phyloP scores from a whole-genome alignment of 2,329 filamentous ascomycete genomes.

The Nemania sp. region DNA sequence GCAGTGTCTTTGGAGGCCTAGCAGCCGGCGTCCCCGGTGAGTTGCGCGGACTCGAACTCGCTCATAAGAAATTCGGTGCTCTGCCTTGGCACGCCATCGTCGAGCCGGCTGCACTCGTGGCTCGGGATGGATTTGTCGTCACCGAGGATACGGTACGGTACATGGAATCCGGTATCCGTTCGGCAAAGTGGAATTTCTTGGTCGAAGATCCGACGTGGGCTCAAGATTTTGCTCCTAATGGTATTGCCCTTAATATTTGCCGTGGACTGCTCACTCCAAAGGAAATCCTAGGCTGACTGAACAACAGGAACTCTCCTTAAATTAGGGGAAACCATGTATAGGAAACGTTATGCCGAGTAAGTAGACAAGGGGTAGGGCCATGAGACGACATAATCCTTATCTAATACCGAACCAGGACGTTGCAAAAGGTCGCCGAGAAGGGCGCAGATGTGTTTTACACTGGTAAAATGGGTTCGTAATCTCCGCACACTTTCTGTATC shows the following conservation, averaged over 20 bases:
- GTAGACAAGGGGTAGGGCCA: constrained; percentile 29
- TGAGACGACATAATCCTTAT: constrained; percentile 13
- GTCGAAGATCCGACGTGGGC: constrained; percentile 78
- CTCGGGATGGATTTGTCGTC: constrained; percentile 74
- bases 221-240: constrained; percentile 84
- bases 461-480: constrained; percentile 60
- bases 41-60: constrained; percentile 75
- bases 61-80: constrained; percentile 72
- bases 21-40: constrained; percentile 74
- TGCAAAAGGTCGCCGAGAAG: constrained; percentile 73
- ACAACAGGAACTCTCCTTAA: constrained; percentile 60
- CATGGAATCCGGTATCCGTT: constrained; percentile 58
- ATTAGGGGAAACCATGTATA: constrained; percentile 76
- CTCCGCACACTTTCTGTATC: not conserved
- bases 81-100: constrained; percentile 74
- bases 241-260: constrained; percentile 15
- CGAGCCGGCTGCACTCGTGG: constrained; percentile 72
- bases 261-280: too few species aligned
- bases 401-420: constrained; percentile 54
- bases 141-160: constrained; percentile 74
- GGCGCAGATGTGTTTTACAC: constrained; percentile 76
- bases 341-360: constrained; percentile 71
- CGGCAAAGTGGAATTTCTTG: constrained; percentile 61
- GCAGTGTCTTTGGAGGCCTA: constrained; percentile 72
- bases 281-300: not conserved